Base-by-base conservation (phyloP, 176 grass and related monocot genomes). In the Stipa capillata region DNA sequence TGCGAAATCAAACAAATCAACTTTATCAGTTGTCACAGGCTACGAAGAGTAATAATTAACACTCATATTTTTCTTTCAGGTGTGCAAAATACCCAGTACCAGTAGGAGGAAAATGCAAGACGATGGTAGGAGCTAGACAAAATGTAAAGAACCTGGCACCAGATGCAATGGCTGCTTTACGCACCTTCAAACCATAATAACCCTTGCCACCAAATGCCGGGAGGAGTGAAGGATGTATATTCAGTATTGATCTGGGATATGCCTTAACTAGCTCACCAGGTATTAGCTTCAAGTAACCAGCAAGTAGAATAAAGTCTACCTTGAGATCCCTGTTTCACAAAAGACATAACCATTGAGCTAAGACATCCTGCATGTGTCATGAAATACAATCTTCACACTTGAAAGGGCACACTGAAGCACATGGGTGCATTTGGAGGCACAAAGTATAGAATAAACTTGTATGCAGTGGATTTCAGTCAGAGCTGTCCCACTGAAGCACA, bases 151-250 rank as follows among this genome's bases (percentile, higher is more conserved):
- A 92, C n/a, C 96, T 93, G 21, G 92, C 92, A 61, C 96, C 92
- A 79, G 96, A 99, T 40, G 83, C 88, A 79, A 99, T 86, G 8
- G 93, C 92, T 49, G 92, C 84, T 82, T 87, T 87, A 69, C 95
- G 96, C 44, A 99, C 92, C 82, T 91, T 99, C 36, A 71, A 70
- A 74, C 92, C 96, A 85, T 95, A 79, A 79, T 85, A 99, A 25
- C 96, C 90, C 71, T 93, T 91, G 49, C 96, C 96, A 57, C 96
- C 90, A 79, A 95, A 99, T 79, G 96, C 96, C 0, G 92, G 96
- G 56, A 95, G 96, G 32, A 95, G 96, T 18, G 96, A 99, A 83
- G 96, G 96, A 62, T 99, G 96, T 63, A 99, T 95, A 60, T 99
- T 99, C 65, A 99, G 66, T 72, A 99, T 93, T 18, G 88, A 91